These are phyloP conservation scores for Moniliella sp. DNA, from an alignment of 1,284 basidiomycete genomes.

Conservation along the genomic window DNA sequence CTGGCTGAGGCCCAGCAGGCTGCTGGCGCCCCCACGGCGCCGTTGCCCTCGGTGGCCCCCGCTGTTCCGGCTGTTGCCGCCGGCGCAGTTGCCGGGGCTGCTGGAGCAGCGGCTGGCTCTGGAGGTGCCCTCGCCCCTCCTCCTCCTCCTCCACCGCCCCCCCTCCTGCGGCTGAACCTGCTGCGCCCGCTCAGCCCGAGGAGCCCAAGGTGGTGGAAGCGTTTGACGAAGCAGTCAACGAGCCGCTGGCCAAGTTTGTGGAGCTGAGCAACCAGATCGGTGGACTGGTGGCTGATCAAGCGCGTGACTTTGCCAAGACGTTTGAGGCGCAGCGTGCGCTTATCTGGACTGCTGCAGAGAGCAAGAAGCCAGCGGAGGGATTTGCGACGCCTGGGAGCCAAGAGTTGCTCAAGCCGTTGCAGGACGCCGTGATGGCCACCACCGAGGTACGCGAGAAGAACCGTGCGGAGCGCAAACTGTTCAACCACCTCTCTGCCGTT, in stretches of 20 bases:
- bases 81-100: constrained; percentile 1
- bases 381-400: constrained; percentile 44
- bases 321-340: too few species aligned
- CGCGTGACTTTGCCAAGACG: neutral
- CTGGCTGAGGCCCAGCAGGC: constrained; percentile 44
- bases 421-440: constrained; percentile 52
- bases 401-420: constrained; percentile 50
- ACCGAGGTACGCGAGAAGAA: constrained; percentile 61
- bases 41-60: too few species aligned
- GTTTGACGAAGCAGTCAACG: constrained; percentile 53
- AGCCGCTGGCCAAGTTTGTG: constrained; percentile 52
- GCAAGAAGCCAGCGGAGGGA: too few species aligned
- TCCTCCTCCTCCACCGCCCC: constrained; percentile 7
- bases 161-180: too few species aligned
- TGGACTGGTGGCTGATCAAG: constrained; percentile 42
- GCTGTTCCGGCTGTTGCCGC: neutral
- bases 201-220: constrained; percentile 47
- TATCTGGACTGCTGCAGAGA: too few species aligned
- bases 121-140: neutral
- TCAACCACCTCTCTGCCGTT: constrained; percentile 56
- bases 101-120: constrained; percentile 1
- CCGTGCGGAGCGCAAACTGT: constrained; percentile 61
- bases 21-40: too few species aligned
- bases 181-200: constrained; percentile 15
- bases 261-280: constrained; percentile 55